Base-by-base conservation (phyloP, 371 early-diverging fungal genomes). In the Sporodiniella umbellata region DNA sequence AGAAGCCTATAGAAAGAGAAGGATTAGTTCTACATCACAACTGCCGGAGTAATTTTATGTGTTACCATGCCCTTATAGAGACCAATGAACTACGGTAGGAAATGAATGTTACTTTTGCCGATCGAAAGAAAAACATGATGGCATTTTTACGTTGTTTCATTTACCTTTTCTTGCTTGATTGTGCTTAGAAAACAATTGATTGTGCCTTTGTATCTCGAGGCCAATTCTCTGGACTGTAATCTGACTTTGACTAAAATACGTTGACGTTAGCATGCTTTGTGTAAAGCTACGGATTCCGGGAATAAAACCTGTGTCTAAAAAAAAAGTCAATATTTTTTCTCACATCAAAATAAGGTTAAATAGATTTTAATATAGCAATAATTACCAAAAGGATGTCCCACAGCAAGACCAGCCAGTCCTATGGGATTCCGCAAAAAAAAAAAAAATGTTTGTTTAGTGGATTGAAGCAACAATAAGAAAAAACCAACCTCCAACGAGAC, bases 371-470 rank as follows among this genome's bases (percentile, higher is more conserved):
- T 28, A 33, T 51, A 31, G 28, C 15, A n/a, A n/a, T n/a, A 33
- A 64, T 42, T 76, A 82, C 80, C 84, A 71, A 82, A 84, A 45
- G 84, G 85, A 60, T 84, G 85, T 21, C 85, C 85, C 12, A 81
- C 81, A 42, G 77, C 73, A 28, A 84, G 56, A 24, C 85, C 85
- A 21, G 85, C 79, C 33, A 83, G 63, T 45, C 84, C 83, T 83
- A 60, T 44, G 38, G n/a, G n/a, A n/a, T n/a, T n/a, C 12, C 10
- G 33, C 33, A 18, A 31, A 46, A 23, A 30, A 26, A 39, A 39
- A 15, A 15, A 8, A n/a, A n/a, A n/a, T n/a, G n/a, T n/a, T n/a
- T n/a, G n/a, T n/a, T n/a, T n/a, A n/a, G n/a, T n/a, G n/a, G n/a
- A n/a, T n/a, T n/a, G n/a, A n/a, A n/a, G n/a, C n/a, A n/a, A n/a